Evolutionary conservation across 139 green algal species (phyloP).

Genomic region (Coelastrella sp.): DNA sequence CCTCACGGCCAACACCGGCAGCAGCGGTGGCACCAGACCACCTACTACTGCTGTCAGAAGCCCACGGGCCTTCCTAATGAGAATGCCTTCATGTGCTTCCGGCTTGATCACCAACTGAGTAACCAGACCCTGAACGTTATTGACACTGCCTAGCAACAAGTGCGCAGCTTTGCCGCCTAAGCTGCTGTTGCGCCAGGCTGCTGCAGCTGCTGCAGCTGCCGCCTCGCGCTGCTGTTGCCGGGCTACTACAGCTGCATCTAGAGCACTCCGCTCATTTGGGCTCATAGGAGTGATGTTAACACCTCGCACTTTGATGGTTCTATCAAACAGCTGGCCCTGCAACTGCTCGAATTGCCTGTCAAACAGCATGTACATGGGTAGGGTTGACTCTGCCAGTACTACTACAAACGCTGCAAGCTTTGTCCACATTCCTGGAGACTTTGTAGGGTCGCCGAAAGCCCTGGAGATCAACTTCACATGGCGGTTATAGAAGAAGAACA

Average conservation of each 20-base stretch:
- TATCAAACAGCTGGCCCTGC: constrained; percentile 35
- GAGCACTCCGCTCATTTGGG: neutral
- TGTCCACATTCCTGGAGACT: neutral
- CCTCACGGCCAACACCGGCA: constrained; percentile 22
- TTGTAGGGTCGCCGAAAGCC: neutral
- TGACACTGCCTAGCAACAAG: neutral
- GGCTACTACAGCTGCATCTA: neutral
- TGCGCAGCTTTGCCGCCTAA: neutral
- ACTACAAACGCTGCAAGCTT: neutral
- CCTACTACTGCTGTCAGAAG: neutral
- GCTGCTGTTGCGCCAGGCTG: neutral
- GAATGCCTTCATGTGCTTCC: neutral
- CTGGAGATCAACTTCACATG: neutral
- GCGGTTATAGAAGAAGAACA: constrained; percentile 2
- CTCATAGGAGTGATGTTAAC: neutral
- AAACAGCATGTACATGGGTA: neutral
- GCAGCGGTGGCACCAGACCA: constrained; percentile 17
- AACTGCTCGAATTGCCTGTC: neutral
- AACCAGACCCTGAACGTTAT: neutral
- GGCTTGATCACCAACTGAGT: constrained; percentile 9
- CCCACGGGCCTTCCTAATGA: constrained; percentile 1
- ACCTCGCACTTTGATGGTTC: neutral
- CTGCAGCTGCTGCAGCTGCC: neutral
- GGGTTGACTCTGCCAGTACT: neutral
- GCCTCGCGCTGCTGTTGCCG: neutral